Base-by-base conservation (phyloP, 305 asterid species). In the Fraxinus dipetala region DNA sequence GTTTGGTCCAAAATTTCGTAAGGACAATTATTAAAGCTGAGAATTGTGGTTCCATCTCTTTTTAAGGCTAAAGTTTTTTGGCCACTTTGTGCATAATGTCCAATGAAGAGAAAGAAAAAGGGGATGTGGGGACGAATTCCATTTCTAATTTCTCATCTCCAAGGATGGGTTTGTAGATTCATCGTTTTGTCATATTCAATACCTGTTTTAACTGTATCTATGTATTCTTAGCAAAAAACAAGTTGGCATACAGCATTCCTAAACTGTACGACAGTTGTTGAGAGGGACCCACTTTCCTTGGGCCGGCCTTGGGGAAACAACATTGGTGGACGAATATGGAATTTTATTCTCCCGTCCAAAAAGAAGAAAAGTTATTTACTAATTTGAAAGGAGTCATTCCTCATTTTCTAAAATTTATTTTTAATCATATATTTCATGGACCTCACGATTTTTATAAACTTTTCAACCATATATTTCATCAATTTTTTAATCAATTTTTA, bases 271-370 rank as follows among this genome's bases (percentile, higher is more conserved):
- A 61, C 51, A 51, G 16, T 43, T 40, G 51, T 72, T 8, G n/a
- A 63, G 16, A 24, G 2, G 85, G 85, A 6, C 78, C 85, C 85
- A 63, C 67, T 22, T 8, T 24, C 45, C 54, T 30, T 24, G 87
- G 79, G 90, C 88, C 90, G 90, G 88, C 87, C 63, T 69, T 28
- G 75, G 31, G 81, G 70, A 7, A 18, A 16, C 34, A 16, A 0
- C n/a, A 9, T 73, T 11, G 54, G n/a, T 43, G n/a, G 54, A 43
- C 54, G 11, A 10, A 2, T 40, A 10, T 9, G 14, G 14, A 43
- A 43, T 35, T 35, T 34, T 6, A 35, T 35, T 35, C 40, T 35
- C 40, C 9, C 40, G 9, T 35, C 9, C 6, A 35, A 35, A 35
- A 6, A 4, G 38, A 35, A 0, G 38, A 35, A 6, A 35, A 35